These are phyloP conservation scores for Neocatenulostroma microsporum DNA, from an alignment of 2,329 filamentous ascomycete genomes.

Conservation along the genomic window DNA sequence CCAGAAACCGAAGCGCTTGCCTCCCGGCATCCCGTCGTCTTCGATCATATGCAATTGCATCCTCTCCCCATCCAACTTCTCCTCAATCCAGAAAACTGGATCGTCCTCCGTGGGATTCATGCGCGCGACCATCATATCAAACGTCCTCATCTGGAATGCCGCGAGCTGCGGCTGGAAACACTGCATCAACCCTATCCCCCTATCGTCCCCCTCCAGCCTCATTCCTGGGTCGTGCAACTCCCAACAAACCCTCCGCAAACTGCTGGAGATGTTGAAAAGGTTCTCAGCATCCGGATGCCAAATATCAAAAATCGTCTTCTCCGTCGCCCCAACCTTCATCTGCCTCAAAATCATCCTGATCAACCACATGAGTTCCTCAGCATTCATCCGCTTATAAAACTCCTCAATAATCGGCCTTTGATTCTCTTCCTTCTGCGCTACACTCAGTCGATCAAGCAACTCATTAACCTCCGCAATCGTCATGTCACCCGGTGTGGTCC, in stretches of 20 bases:
- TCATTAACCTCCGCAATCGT: constrained; percentile 84
- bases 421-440: constrained; percentile 69
- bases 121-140: constrained; percentile 68
- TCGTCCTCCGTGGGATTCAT: constrained; percentile 62
- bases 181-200: constrained; percentile 74
- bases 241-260: constrained; percentile 86
- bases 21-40: constrained; percentile 60
- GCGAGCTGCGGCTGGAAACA: constrained; percentile 96
- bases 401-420: constrained; percentile 72
- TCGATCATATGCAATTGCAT: constrained; percentile 92
- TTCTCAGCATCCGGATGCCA: constrained; percentile 49
- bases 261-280: constrained; percentile 81
- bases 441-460: constrained; percentile 68
- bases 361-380: constrained; percentile 88
- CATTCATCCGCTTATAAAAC: constrained; percentile 87
- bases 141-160: constrained; percentile 77
- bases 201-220: constrained; percentile 66
- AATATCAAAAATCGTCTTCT: constrained; percentile 74
- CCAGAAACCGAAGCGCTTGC: constrained; percentile 76
- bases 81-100: constrained; percentile 87
- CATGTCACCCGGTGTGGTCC: constrained; percentile 66
- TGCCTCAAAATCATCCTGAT: constrained; percentile 85
- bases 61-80: constrained; percentile 92
- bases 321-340: constrained; percentile 68
- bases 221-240: constrained; percentile 69